These are phyloP conservation scores for Ceratobasidium sp. DNA, from an alignment of 1,284 basidiomycete species.

Conservation along the genomic window DNA sequence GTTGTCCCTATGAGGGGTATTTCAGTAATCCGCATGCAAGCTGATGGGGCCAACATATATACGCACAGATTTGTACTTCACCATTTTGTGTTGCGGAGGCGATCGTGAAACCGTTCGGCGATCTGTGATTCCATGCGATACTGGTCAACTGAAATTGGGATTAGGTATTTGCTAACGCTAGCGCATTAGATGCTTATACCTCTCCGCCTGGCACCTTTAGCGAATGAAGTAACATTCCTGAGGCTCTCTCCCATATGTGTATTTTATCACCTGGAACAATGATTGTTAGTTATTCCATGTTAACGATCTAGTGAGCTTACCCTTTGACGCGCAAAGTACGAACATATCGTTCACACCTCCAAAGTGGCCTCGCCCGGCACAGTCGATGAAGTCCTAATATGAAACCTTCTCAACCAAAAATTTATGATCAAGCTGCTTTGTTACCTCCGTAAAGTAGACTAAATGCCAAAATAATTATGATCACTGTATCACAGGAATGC, in stretches of 20 bases:
- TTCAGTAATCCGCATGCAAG: too few species aligned
- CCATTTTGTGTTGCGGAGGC: conserved; percentile 15
- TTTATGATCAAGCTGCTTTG: too few species aligned
- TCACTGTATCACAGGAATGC: too few species aligned
- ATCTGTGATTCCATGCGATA: conserved; percentile 11
- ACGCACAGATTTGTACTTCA: background rate
- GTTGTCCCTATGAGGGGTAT: too few species aligned
- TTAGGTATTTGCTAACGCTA: too few species aligned
- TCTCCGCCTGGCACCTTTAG: background rate
- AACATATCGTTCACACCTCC: conserved; percentile 12
- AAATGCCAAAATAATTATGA: too few species aligned
- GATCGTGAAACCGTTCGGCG: conserved; percentile 3
- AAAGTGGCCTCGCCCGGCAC: conserved; percentile 2
- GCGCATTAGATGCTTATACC: background rate
- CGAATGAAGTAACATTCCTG: background rate
- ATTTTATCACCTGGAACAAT: background rate
- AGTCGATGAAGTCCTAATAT: background rate
- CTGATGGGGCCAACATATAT: too few species aligned
- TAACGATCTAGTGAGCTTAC: background rate
- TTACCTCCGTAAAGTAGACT: too few species aligned
- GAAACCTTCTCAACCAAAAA: too few species aligned
- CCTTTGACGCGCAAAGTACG: conserved; percentile 9
- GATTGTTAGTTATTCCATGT: background rate
- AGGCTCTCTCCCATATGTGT: conserved; percentile 8
- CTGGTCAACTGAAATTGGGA: background rate